Evolutionary conservation across 2,329 filamentous ascomycete species (phyloP).

Genomic region (Rasamsonia emersonii): DNA sequence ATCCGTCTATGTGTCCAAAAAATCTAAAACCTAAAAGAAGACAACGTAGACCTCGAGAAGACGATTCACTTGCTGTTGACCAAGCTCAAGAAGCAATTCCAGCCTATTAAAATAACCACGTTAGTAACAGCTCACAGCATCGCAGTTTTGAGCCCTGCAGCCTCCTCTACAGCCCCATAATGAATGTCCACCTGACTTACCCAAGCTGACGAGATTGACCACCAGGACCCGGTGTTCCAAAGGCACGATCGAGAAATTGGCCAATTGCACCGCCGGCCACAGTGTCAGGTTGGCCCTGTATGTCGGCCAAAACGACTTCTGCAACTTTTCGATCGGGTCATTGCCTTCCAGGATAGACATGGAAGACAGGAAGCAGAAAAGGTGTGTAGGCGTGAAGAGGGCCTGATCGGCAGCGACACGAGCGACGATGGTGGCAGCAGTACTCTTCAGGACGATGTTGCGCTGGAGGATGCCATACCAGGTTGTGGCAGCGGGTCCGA

Average conservation of each 20-base stretch:
- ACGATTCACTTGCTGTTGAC: slow-evolving; percentile 41
- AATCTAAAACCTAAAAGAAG: slow-evolving; percentile 32
- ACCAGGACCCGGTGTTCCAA: slow-evolving; percentile 75
- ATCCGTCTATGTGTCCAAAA: not conserved
- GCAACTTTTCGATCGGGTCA: slow-evolving; percentile 59
- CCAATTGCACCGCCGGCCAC: slow-evolving; percentile 76
- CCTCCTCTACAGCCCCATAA: too few species aligned
- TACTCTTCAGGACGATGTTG: slow-evolving; percentile 56
- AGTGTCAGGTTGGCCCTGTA: slow-evolving; percentile 78
- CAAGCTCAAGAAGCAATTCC: slow-evolving; percentile 52
- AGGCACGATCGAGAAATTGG: slow-evolving; percentile 83
- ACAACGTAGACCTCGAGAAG: slow-evolving; percentile 2
- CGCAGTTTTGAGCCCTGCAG: too few species aligned
- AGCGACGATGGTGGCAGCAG: slow-evolving; percentile 62
- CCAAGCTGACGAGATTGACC: slow-evolving; percentile 71
- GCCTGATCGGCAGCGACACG: slow-evolving; percentile 75
- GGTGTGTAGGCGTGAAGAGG: slow-evolving; percentile 74
- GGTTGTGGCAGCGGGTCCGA: slow-evolving; percentile 76
- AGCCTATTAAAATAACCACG: slow-evolving; percentile 30
- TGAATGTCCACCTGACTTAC: too few species aligned
- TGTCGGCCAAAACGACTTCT: slow-evolving; percentile 60
- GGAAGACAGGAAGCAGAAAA: slow-evolving; percentile 69
- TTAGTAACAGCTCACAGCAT: slow-evolving; percentile 8
- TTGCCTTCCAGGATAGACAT: slow-evolving; percentile 76
- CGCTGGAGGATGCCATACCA: slow-evolving; percentile 78